Conservation (phyloP, 192 early-diverging fungal genomes). For the Umbelopsis sp. region DNA sequence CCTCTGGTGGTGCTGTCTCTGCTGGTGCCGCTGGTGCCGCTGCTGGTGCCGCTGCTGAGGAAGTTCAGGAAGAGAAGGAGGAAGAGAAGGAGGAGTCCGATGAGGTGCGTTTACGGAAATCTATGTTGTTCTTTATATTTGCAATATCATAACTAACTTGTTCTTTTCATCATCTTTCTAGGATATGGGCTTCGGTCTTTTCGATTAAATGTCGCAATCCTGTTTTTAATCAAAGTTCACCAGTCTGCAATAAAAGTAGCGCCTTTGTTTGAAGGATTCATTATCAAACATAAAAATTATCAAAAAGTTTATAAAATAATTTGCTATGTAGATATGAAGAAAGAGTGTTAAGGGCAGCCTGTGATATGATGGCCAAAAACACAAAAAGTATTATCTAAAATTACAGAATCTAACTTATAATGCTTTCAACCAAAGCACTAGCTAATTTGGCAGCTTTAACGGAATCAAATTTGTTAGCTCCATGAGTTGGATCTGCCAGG, state of each 20-base stretch:
- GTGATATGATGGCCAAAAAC: too few relatives aligned
- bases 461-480: not conserved
- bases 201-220: slow-evolving; percentile 73
- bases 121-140: not conserved
- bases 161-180: slow-evolving; percentile 11
- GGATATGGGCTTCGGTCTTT: slow-evolving; percentile 96
- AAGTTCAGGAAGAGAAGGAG: slow-evolving; percentile 77
- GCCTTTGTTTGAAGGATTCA: slow-evolving; percentile 10
- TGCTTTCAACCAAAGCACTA: slow-evolving; percentile 5
- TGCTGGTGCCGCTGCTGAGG: slow-evolving; percentile 43
- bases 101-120: slow-evolving; percentile 50
- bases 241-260: slow-evolving; percentile 22
- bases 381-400: not conserved
- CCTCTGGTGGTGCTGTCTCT: slow-evolving; percentile 86
- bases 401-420: not conserved
- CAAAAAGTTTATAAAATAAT: not conserved
- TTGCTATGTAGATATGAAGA: not conserved
- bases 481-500: slow-evolving; percentile 30
- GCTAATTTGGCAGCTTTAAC: slow-evolving; percentile 7
- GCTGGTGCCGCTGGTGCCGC: slow-evolving; percentile 65
- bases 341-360: too few relatives aligned
- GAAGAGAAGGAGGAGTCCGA: slow-evolving; percentile 90
- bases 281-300: not conserved
- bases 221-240: slow-evolving; percentile 5
- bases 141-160: not conserved